Evolutionary conservation across 2,329 filamentous ascomycete species (phyloP), one percentile per base, ranked within the genome.

Genomic region (Colletotrichum siamense): DNA sequence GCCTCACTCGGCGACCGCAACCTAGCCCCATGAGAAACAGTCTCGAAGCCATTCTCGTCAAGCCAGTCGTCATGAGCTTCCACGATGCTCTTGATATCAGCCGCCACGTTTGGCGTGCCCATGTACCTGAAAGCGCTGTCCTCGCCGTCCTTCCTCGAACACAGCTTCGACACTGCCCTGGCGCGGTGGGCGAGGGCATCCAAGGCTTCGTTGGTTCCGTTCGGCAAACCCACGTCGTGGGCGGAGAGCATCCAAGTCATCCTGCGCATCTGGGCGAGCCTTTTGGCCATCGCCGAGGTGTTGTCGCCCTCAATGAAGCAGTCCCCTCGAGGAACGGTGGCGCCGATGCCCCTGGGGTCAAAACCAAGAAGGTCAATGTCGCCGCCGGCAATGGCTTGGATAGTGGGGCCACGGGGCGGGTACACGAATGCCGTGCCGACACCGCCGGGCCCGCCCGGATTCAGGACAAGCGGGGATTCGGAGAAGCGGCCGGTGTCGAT

Each of bases 371-470:
- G 79, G 75, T 89, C 86, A 77, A 85, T 83, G 55, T 87, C 83
- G 1, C 75, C 67, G 44, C 87, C 87, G 18, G 88, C 79, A 24
- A 86, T 77, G 2, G 77, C 67, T 49, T 87, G 87, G 3, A 89
- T 71, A 7, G 69, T 52, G 4, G 44, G 22, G 22, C 83, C 87
- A 9, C 74, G 34, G 10, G 8, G 18, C 3, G 74, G 71, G 1
- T 84, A 71, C 6, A 80, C 79, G 22, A 87, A 79, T 0, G 63
- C 2, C 0, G 83, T 83, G 6, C 87, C 88, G 26, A 84, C 84
- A 1, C 86, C 87, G 22, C 88, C 87, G 2, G 88, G 88, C 0
- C 88, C 88, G 34, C 88, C 88, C 15, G 87, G 87, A 75, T 89
- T 89, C 64, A 88, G 6, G 6, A 89, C 79, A 16, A 89, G 75